Base-by-base conservation (phyloP, 2,329 filamentous ascomycete species). In the Fusarium longipes region DNA sequence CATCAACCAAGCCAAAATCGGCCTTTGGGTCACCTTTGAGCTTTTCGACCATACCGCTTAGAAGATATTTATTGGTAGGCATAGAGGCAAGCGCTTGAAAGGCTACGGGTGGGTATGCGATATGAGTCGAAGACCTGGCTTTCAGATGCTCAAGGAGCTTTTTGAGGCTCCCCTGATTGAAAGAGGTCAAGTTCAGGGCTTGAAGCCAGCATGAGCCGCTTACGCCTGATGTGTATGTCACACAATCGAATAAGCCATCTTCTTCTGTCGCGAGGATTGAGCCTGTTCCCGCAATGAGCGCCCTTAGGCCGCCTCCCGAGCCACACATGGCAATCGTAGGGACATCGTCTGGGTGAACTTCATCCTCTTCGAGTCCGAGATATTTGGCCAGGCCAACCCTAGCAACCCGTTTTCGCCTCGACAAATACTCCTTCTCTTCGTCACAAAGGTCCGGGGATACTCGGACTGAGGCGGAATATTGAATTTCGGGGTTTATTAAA, bases 161-260 rank as follows among this genome's bases (percentile, higher is more conserved):
- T 22, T 84, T 82, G 70, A 97, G 87, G 64, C 87, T 88, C 54
- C 89, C 87, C 17, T 85, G 83, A 1, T 90, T 86, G 57, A 98
- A 85, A 1, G 93, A 92, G 6, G 78, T 77, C 74, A 96, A 89
- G 75, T 92, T 97, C 6, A 99, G 83, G 0, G 92, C 85, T 77
- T 98, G 95, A 8, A 98, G 84, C 96, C 96, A 99, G 77, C 96
- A 98, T 67, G 92, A 96, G 0, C 96, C 96, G 75, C 93, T 97
- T 47, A 99, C 96, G 2, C 96, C 96, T 7, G 95, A 93, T 1
- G 93, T 97, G 74, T 99, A 99, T 2, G 94, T 98, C 12, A 93
- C 86, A 76, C 96, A 98, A 78, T 97, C 94, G 76, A 97, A 96
- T 0, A 99, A 82, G 0, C 96, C 96, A 57, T 92, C 91, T 76